Evolutionary conservation across 768 basidiomycete species (phyloP).

Genomic region (Panellus pusillus): DNA sequence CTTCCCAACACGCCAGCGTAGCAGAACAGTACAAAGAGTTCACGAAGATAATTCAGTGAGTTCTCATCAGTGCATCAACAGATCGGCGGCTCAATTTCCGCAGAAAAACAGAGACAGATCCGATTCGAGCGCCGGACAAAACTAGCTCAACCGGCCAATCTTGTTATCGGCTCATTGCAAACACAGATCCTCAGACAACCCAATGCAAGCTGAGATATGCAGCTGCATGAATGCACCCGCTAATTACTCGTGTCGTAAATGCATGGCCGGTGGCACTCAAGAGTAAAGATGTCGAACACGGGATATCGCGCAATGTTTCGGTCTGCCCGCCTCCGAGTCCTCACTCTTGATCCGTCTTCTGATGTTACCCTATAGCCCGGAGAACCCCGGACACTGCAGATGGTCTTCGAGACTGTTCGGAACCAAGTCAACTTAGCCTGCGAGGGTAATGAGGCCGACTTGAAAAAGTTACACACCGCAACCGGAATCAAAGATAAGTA

Average conservation of each 20-base stretch:
- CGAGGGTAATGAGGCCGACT: too few relatives aligned
- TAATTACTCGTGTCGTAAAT: too few relatives aligned
- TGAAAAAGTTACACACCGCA: slow-evolving; percentile 4
- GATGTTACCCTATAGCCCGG: too few relatives aligned
- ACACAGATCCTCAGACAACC: slow-evolving; percentile 27
- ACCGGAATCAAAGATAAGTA: slow-evolving; percentile 27
- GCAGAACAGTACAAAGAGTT: slow-evolving; percentile 27
- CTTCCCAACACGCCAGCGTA: slow-evolving; percentile 27
- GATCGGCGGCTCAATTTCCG: neutral
- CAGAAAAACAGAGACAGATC: slow-evolving; percentile 6
- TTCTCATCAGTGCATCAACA: neutral
- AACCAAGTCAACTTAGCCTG: neutral
- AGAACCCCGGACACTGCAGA: slow-evolving; percentile 6
- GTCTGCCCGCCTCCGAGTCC: neutral
- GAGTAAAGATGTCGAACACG: slow-evolving; percentile 18
- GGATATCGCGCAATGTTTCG: slow-evolving; percentile 26
- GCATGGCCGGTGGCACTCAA: slow-evolving; percentile 25
- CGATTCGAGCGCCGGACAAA: slow-evolving; percentile 15
- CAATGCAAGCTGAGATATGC: slow-evolving; percentile 27
- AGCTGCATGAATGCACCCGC: slow-evolving; percentile 30
- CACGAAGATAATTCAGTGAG: slow-evolving; percentile 16
- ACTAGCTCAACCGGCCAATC: too few relatives aligned
- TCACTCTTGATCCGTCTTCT: neutral
- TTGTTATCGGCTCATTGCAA: neutral
- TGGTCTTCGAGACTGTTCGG: neutral